Conservation (phyloP, 202 grass and related monocot genomes). For the Panicum hallii region DNA sequence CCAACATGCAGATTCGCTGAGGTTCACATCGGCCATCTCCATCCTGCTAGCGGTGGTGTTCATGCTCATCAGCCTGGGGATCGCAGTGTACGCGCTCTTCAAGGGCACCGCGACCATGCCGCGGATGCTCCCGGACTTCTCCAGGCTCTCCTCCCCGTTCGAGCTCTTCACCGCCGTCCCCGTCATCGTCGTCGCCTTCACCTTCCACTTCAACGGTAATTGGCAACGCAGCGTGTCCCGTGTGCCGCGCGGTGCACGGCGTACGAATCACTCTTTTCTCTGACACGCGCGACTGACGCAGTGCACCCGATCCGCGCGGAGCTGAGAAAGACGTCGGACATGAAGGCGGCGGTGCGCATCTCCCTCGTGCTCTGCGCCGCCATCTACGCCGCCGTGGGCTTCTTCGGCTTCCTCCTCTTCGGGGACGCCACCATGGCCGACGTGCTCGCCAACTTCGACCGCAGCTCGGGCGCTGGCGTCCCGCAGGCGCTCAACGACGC, state of each 20-base stretch:
- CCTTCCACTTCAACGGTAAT: slow-evolving; percentile 97
- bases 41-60: slow-evolving; percentile 83
- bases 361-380: slow-evolving; percentile 72
- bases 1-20: slow-evolving; percentile 77
- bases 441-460: slow-evolving; percentile 90
- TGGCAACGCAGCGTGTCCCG: neutral
- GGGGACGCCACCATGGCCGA: slow-evolving; percentile 87
- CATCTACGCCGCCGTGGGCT: slow-evolving; percentile 84
- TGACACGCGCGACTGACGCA: slow-evolving; percentile 1
- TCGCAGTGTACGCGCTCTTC: slow-evolving; percentile 77
- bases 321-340: slow-evolving; percentile 76
- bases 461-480: slow-evolving; percentile 59
- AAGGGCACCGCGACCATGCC: slow-evolving; percentile 70
- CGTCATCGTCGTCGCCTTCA: slow-evolving; percentile 89
- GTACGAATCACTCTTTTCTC: no score
- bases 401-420: slow-evolving; percentile 92
- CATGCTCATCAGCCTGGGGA: slow-evolving; percentile 77
- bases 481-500: slow-evolving; percentile 72
- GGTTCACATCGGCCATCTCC: slow-evolving; percentile 79
- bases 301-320: slow-evolving; percentile 86
- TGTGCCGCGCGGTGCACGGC: neutral
- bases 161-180: slow-evolving; percentile 93
- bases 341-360: slow-evolving; percentile 74
- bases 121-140: slow-evolving; percentile 77
- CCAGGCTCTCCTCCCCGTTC: slow-evolving; percentile 66